Evolutionary conservation across 352 stramenopile species (phyloP).

Genomic region (Globisporangium cylindrosporum): DNA sequence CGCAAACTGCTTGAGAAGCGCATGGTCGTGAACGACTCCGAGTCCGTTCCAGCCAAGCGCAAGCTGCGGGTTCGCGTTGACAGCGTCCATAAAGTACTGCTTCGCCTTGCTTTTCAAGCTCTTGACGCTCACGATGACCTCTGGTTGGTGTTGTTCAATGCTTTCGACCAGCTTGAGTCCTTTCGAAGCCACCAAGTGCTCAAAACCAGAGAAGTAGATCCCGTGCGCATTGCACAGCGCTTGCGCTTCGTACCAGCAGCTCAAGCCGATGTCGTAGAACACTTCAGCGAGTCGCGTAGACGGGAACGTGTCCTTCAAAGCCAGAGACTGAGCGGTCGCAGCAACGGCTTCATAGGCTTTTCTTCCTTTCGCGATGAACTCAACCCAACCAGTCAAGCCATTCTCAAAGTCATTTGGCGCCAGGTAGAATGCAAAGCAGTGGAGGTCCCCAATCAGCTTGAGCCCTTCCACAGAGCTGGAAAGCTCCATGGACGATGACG

Average conservation of each 20-base stretch:
- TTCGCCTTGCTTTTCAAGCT: constrained; percentile 33
- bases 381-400: constrained; percentile 33
- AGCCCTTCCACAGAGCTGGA: constrained; percentile 26
- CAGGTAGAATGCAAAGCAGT: constrained; percentile 83
- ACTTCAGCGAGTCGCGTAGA: constrained; percentile 31
- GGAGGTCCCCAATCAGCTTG: constrained; percentile 79
- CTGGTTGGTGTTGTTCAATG: background rate
- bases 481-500: constrained; percentile 20
- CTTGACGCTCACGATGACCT: constrained; percentile 13
- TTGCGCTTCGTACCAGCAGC: constrained; percentile 76
- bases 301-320: constrained; percentile 6
- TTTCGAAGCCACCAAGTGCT: constrained; percentile 6
- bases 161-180: background rate
- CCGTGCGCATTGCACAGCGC: constrained; percentile 36
- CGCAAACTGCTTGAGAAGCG: constrained; percentile 77
- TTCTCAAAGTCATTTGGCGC: constrained; percentile 55
- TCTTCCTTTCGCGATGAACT: constrained; percentile 54
- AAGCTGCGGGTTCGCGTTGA: constrained; percentile 44
- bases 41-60: constrained; percentile 79
- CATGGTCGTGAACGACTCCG: constrained; percentile 52
- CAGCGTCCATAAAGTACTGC: constrained; percentile 41
- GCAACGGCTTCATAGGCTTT: constrained; percentile 52
- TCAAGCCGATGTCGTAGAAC: constrained; percentile 69
- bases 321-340: constrained; percentile 13
- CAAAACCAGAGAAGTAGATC: constrained; percentile 44